Evolutionary conservation across 2,329 filamentous ascomycete genomes (phyloP).

Genomic region (Tetracladium maxilliforme): DNA sequence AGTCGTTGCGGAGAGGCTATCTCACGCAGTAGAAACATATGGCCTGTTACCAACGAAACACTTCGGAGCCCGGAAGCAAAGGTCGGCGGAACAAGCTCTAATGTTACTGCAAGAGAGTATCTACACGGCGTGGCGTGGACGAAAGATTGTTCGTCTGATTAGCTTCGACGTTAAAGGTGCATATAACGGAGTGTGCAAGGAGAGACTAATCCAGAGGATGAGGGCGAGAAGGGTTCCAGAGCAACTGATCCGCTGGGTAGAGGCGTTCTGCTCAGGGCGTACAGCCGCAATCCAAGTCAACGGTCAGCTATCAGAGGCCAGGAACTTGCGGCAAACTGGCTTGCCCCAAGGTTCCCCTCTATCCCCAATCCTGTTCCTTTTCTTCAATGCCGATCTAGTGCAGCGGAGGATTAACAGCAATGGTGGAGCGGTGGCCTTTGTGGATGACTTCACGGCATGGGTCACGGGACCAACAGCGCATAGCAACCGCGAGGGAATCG

Average conservation of each 20-base stretch:
- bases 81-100: no score
- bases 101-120: no score
- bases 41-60: no score
- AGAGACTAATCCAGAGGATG: no score
- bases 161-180: no score
- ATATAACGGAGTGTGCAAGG: no score
- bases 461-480: constrained; percentile 8
- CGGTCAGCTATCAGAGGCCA: constrained; percentile 6
- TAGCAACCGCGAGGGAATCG: constrained; percentile 9
- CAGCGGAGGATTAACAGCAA: constrained; percentile 13
- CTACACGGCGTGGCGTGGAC: no score
- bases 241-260: constrained; percentile 7
- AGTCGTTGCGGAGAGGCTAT: no score
- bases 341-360: constrained; percentile 17
- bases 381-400: constrained; percentile 18
- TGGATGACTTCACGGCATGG: constrained; percentile 13
- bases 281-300: constrained; percentile 10
- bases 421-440: constrained; percentile 13
- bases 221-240: constrained; percentile 9
- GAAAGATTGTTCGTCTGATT: no score
- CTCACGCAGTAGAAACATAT: no score
- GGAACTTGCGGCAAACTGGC: constrained; percentile 9
- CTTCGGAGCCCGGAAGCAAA: no score
- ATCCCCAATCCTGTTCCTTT: constrained; percentile 19
- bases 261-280: constrained; percentile 11